Evolutionary conservation across 306 rosid species (phyloP).

Genomic region (Cicer judaicum): DNA sequence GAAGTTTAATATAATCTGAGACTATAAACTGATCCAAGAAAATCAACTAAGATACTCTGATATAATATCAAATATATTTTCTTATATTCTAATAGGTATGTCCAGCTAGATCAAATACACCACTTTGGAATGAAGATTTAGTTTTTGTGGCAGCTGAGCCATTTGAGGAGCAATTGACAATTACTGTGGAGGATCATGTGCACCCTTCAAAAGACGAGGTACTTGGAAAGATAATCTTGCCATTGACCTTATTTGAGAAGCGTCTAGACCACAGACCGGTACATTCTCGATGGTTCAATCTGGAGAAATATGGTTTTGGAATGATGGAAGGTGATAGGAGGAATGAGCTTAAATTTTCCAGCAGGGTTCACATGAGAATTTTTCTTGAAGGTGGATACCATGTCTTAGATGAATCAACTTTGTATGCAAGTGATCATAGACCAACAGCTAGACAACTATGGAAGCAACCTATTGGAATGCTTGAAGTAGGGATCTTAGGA

Average conservation of each 20-base stretch:
- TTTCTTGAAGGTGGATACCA: slow-evolving; percentile 99
- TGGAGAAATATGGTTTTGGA: slow-evolving; percentile 85
- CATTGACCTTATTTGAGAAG: slow-evolving; percentile 73
- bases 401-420: slow-evolving; percentile 88
- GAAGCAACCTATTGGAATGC: slow-evolving; percentile 84
- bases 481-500: slow-evolving; percentile 87
- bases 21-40: not conserved
- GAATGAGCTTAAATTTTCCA: slow-evolving; percentile 85
- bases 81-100: slow-evolving; percentile 40
- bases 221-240: slow-evolving; percentile 72
- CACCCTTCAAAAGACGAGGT: slow-evolving; percentile 79
- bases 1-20: not conserved
- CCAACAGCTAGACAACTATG: slow-evolving; percentile 94
- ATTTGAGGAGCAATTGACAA: slow-evolving; percentile 76
- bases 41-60: not conserved
- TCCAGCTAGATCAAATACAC: slow-evolving; percentile 63
- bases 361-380: slow-evolving; percentile 79
- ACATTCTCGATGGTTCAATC: slow-evolving; percentile 92
- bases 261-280: slow-evolving; percentile 83
- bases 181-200: slow-evolving; percentile 76
- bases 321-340: slow-evolving; percentile 80
- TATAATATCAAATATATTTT: not conserved
- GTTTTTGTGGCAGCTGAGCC: slow-evolving; percentile 95
- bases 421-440: slow-evolving; percentile 85
- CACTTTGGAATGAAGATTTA: slow-evolving; percentile 90